phyloP scores from a whole-genome alignment of 2,329 filamentous ascomycete species.

The Fusarium solani-melongenae region DNA sequence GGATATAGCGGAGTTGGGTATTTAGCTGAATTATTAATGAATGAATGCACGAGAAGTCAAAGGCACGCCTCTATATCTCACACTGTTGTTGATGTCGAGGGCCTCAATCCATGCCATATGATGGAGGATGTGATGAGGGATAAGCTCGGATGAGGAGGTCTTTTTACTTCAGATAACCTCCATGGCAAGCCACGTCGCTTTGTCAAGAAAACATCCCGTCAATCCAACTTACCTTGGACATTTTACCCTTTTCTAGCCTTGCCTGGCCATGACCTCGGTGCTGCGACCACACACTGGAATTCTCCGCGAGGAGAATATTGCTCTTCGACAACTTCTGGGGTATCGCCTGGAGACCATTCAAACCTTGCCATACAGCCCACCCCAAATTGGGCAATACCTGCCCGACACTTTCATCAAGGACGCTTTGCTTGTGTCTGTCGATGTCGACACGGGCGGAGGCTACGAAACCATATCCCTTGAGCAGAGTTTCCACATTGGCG shows the following conservation, averaged over 20 bases:
- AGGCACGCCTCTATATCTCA: neutral
- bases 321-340: conserved; percentile 30
- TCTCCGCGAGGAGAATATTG: conserved; percentile 33
- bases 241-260: neutral
- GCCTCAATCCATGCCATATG: neutral
- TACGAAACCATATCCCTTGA: conserved; percentile 19
- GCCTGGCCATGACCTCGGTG: neutral
- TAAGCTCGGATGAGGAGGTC: neutral
- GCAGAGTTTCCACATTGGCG: conserved; percentile 29
- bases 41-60: neutral
- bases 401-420: conserved; percentile 20
- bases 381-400: conserved; percentile 2
- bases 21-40: neutral
- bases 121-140: neutral
- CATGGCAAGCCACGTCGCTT: neutral
- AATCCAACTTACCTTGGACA: neutral
- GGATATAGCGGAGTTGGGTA: neutral
- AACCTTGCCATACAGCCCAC: neutral
- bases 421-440: conserved; percentile 21
- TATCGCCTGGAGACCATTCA: conserved; percentile 12
- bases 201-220: neutral
- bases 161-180: neutral
- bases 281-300: conserved; percentile 23
- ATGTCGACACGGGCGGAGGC: conserved; percentile 20
- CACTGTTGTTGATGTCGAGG: neutral